Percentiles rank a stretch among this genome's conserved stretches.
phyloP scores from a whole-genome alignment of 306 rosid genomes.

The Chamaecrista fasciculata region DNA sequence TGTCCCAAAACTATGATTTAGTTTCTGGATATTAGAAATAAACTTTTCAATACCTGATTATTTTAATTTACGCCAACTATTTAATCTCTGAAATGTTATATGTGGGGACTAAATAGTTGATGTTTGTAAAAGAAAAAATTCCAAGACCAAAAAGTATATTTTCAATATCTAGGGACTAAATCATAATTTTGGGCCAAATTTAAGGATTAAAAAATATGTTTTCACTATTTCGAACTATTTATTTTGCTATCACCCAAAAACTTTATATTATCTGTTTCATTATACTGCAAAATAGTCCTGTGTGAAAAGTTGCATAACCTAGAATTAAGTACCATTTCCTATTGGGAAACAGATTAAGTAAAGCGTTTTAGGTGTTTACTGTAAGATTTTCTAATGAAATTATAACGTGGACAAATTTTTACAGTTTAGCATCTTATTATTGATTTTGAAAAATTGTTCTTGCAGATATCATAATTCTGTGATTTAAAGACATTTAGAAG shows the following conservation, averaged over 20 bases:
- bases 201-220: too few relatives aligned
- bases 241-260: not conserved
- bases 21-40: too few relatives aligned
- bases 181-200: too few relatives aligned
- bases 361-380: not conserved
- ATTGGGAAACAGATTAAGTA: not conserved
- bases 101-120: too few relatives aligned
- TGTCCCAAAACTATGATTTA: too few relatives aligned
- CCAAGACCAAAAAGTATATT: too few relatives aligned
- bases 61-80: too few relatives aligned
- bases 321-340: conserved; percentile 1
- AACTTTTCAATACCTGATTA: too few relatives aligned
- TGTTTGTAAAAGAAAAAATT: too few relatives aligned
- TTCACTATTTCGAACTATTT: conserved; percentile 29
- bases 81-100: too few relatives aligned
- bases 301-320: not conserved
- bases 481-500: too few relatives aligned
- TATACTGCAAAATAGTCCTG: not conserved
- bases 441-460: not conserved
- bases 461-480: not conserved
- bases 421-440: not conserved
- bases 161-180: too few relatives aligned
- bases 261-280: conserved; percentile 11
- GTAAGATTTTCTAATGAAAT: not conserved
- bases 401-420: not conserved